Evolutionary conservation across 805 yeast genomes (phyloP), one percentile per base, ranked within the genome.

Genomic region (Wickerhamiella kurtzmanii): DNA sequence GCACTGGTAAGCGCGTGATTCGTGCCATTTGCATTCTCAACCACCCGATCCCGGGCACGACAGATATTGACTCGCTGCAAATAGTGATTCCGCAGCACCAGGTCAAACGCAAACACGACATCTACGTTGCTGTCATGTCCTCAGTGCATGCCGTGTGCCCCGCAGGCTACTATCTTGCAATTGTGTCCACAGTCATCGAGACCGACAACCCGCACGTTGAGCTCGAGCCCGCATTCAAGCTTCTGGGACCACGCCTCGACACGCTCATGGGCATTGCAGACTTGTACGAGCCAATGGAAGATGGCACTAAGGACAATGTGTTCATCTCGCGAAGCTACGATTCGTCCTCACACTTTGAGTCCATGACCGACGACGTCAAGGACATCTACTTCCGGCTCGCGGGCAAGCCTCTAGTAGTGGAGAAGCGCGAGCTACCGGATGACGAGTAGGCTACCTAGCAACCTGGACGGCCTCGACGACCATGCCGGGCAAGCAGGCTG

Each of bases 71-170:
- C 64, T 88, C 96, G 2, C 75, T 84, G 42, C 98, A 92, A 69
- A 80, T 92, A 55, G 85, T 92, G 63, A 86, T 92, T 52, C 97
- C 98, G 20, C 98, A 94, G 66, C 85, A 87, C 66, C 97, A 92
- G 66, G 85, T 86, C 46, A 82, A 79, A 48, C 79, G 98, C 58
- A 83, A 85, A 66, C 82, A 88, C 63, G 98, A 92, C 64, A 92
- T 92, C 53, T 92, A 92, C 65, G 76, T 92, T 58, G 96, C 98
- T 1, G 82, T 85, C 22, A 73, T 92, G 45, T 86, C 96, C 2
- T 77, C 82, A 53, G 80, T 85, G 41, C 98, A 92, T 66, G 82
- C 85, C 61, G 96, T 89, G 50, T 79, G 86, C 52, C 81, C 95
- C 47, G 78, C 79, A 63, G 95, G 94, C 41, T 82, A 87, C 68